Evolutionary conservation across 495 filamentous ascomycete species (phyloP), one percentile per base, ranked within the genome.

Genomic region (Neurospora discreta): DNA sequence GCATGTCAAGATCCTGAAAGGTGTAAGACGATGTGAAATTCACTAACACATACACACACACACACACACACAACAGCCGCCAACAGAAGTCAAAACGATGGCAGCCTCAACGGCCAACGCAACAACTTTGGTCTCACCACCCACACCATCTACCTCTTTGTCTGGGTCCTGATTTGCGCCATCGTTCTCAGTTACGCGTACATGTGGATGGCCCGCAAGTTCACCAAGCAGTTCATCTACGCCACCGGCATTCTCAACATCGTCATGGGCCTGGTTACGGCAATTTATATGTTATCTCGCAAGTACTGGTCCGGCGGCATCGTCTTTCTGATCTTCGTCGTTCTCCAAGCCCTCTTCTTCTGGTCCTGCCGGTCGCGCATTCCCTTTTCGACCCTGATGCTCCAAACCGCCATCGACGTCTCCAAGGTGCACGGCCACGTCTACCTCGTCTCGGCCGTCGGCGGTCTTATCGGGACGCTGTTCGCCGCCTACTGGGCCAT

Each of bases 221-320:
- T 95, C 73, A 94, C 94, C 5, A 97, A 97, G 78, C 88, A 93
- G 75, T 93, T 95, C 74, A 94, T 98, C 76, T 97, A 92, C 91
- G 89, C 90, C 69, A 96, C 94, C 1, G 95, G 91, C 20, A 92
- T 97, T 67, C 90, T 96, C 36, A 96, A 95, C 82, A 87, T 96
- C 3, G 75, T 94, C 36, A 93, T 96, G 77, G 81, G 80, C 15
- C 74, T 85, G 38, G 84, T 76, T 1, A 86, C 91, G 0, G 84
- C 93, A 60, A 92, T 97, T 79, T 91, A 90, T 60, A 89, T 94
- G 77, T 84, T 97, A 71, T 78, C 82, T 3, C 80, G 87, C 15
- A 86, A 88, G 71, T 91, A 93, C 77, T 97, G 89, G 77, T 90
- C 89, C 38, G 93, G 91, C 23, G 95, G 91, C 43, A 93, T 97